phyloP scores from a whole-genome alignment of 2,329 filamentous ascomycete genomes.

The Bertia moriformis region DNA sequence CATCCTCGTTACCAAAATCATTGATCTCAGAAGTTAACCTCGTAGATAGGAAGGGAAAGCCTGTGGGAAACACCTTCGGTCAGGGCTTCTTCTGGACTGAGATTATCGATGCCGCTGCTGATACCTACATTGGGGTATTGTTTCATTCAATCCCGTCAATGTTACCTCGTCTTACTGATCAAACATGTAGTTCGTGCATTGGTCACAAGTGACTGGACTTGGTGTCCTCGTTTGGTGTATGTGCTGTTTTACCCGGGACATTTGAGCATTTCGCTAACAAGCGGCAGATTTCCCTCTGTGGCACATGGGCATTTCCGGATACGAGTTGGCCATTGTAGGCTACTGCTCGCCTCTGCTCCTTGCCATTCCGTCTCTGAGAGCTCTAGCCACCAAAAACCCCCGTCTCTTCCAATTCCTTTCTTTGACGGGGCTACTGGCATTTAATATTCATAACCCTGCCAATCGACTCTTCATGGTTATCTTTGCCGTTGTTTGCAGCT shows the following conservation, averaged over 20 bases:
- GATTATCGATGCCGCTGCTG: slow-evolving; percentile 66
- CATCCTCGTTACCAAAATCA: slow-evolving; percentile 7
- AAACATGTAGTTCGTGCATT: slow-evolving; percentile 65
- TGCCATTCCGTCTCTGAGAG: slow-evolving; percentile 53
- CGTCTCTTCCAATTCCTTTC: slow-evolving; percentile 63
- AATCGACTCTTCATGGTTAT: slow-evolving; percentile 67
- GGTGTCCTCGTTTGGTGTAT: slow-evolving; percentile 87
- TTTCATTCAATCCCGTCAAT: neutral
- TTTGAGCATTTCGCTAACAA: neutral
- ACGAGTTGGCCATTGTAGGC: slow-evolving; percentile 76
- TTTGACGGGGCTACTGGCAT: slow-evolving; percentile 65
- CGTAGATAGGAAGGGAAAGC: slow-evolving; percentile 54
- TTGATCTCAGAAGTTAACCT: slow-evolving; percentile 8
- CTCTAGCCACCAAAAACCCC: slow-evolving; percentile 52
- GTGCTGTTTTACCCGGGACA: slow-evolving; percentile 16
- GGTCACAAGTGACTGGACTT: slow-evolving; percentile 82
- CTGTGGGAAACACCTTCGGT: slow-evolving; percentile 55
- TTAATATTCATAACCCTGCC: slow-evolving; percentile 57
- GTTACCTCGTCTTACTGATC: slow-evolving; percentile 4
- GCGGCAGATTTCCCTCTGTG: slow-evolving; percentile 76
- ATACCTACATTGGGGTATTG: slow-evolving; percentile 76
- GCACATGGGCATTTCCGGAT: slow-evolving; percentile 98
- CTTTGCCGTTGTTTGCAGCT: slow-evolving; percentile 67
- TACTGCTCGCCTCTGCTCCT: slow-evolving; percentile 72
- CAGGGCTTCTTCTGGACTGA: slow-evolving; percentile 60